These are phyloP conservation scores for Gleditsia sinensis DNA, from an alignment of 306 rosid species.

Conservation along the genomic window DNA sequence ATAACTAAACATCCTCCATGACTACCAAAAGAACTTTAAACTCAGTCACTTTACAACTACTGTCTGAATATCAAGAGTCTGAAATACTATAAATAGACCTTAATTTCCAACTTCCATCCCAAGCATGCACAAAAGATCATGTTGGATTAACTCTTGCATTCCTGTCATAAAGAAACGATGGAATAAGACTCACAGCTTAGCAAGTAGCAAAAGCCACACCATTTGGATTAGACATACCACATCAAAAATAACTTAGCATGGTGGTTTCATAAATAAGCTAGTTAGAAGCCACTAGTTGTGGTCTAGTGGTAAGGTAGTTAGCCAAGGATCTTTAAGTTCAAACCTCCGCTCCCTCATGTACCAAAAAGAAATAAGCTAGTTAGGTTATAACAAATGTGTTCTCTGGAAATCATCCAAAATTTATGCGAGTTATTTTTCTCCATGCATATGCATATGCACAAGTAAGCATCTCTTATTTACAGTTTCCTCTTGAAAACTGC, in stretches of 20 bases:
- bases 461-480: too few species aligned
- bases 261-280: neutral
- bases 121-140: neutral
- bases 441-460: too few species aligned
- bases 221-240: neutral
- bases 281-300: too few species aligned
- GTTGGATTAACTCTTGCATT: neutral
- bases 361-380: neutral
- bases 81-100: neutral
- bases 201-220: neutral
- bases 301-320: too few species aligned
- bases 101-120: neutral
- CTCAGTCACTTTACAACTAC: neutral
- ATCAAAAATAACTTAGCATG: neutral
- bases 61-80: neutral
- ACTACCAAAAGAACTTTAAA: neutral
- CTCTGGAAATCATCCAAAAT: neutral
- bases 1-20: neutral
- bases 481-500: too few species aligned
- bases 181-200: conserved; percentile 9
- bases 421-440: too few species aligned
- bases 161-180: conserved; percentile 8
- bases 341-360: too few species aligned
- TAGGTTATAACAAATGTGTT: neutral
- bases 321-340: too few species aligned